Percentiles rank a stretch among this genome's conserved stretches.
phyloP scores from a whole-genome alignment of 129 eudicot genomes.

The Centaurea solstitialis region DNA sequence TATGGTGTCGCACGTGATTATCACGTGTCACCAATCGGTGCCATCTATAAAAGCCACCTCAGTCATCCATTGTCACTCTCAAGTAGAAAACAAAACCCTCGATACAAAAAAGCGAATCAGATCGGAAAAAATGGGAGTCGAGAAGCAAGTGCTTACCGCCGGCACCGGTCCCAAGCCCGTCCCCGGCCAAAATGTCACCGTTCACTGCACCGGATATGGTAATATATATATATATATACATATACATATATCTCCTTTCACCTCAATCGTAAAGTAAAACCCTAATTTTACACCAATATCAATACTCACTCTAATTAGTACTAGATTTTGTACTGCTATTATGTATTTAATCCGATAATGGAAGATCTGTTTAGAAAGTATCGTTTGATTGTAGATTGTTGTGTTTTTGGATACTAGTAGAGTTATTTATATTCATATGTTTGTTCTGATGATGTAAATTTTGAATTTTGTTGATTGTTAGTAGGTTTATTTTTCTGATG shows the following conservation, averaged over 20 bases:
- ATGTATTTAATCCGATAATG: not conserved
- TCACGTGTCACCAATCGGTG: constrained; percentile 5
- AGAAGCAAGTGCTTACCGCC: constrained; percentile 68
- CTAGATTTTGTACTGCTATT: not conserved
- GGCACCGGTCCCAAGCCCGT: constrained; percentile 86
- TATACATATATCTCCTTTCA: constrained; percentile 2
- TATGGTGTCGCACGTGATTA: not conserved
- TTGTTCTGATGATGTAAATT: not conserved
- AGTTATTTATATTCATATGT: not conserved
- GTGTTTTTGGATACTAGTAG: not conserved
- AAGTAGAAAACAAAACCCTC: not conserved
- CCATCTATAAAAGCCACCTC: not conserved
- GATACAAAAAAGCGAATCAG: not conserved
- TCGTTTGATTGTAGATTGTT: constrained; percentile 7
- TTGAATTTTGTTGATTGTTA: not conserved
- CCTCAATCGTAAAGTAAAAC: constrained; percentile 23
- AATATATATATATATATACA: no score
- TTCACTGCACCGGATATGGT: constrained; percentile 97
- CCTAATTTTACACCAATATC: constrained; percentile 17
- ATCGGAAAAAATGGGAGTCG: constrained; percentile 65
- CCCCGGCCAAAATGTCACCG: constrained; percentile 84
- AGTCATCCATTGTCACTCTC: constrained; percentile 4
- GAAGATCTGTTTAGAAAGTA: not conserved
- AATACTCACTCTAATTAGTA: not conserved
- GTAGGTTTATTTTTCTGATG: no score